A percentile compares a stretch with the other conserved stretches of the same genome.
Evolutionary conservation across 805 yeast genomes (phyloP).

Genomic region (Zygosaccharomyces kombuchaensis): DNA sequence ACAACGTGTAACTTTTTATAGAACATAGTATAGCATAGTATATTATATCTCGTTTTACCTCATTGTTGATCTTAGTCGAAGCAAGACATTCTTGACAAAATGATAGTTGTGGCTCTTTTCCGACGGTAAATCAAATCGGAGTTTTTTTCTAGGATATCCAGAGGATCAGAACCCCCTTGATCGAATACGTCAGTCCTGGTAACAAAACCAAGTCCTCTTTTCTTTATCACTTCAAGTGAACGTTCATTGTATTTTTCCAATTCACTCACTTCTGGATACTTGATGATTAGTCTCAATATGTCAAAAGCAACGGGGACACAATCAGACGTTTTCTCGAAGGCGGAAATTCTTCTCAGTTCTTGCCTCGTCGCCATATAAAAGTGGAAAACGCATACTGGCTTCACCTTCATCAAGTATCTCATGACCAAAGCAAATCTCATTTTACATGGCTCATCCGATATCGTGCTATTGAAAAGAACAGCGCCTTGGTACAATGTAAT

Average conservation of each 20-base stretch:
- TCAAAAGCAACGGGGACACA: slow-evolving; percentile 36
- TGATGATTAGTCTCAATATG: slow-evolving; percentile 29
- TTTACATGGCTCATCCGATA: slow-evolving; percentile 37
- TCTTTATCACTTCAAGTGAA: slow-evolving; percentile 23
- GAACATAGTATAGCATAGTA: background rate
- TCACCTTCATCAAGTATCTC: slow-evolving; percentile 31
- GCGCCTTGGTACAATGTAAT: slow-evolving; percentile 37
- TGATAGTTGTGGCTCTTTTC: slow-evolving; percentile 22
- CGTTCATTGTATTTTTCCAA: slow-evolving; percentile 20
- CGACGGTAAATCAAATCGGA: slow-evolving; percentile 21
- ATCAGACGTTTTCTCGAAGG: slow-evolving; percentile 31
- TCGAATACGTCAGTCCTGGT: slow-evolving; percentile 9
- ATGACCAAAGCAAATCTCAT: slow-evolving; percentile 34
- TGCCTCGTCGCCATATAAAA: slow-evolving; percentile 31
- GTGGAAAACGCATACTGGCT: slow-evolving; percentile 34
- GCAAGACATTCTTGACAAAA: slow-evolving; percentile 22
- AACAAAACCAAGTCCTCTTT: slow-evolving; percentile 21
- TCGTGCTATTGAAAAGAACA: slow-evolving; percentile 30
- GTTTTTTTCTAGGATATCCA: slow-evolving; percentile 15
- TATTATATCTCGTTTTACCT: background rate
- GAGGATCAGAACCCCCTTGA: slow-evolving; percentile 9
- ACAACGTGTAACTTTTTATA: background rate
- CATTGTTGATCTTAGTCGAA: background rate
- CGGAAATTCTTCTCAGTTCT: slow-evolving; percentile 32
- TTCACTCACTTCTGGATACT: slow-evolving; percentile 30